Base-by-base conservation (phyloP, 768 basidiomycete species). In the Kwoniella botswanensis region DNA sequence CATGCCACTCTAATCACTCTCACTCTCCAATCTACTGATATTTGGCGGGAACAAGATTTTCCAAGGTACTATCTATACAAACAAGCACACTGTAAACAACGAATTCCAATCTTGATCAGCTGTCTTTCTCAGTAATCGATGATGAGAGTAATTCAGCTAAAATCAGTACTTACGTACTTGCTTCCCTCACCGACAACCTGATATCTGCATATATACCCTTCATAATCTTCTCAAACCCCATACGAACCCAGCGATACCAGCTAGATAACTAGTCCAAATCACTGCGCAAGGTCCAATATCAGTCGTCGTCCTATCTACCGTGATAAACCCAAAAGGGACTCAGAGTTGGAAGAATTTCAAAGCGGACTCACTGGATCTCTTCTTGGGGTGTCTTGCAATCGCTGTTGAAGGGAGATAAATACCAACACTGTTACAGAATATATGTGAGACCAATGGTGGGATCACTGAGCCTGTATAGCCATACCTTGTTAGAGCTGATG, bases 401-500 rank as follows among this genome's bases (percentile, higher is more conserved):
- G 94, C 93, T 41, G 85, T 83, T 0, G 73, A 78, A 26, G 91
- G 87, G 63, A 89, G 87, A 2, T 96, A 97, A 35, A 98, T 77
- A 0, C 95, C 95, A 93, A 98, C 95, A 61, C 92, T 82, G 79
- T 99, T 99, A 86, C 97, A 98, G 80, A 94, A 96, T 0, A 91
- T 84, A 79, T 99, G 97, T 0, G 93, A 89, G 10, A 87, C 83
- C 65, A 94, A 87, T 2, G 94, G 86, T 1, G 94, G 91, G 41
- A 91, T 82, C 69, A 98, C 84, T 4, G 93, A 94, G 17, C 82
- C 83, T 85, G 71, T 5, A 2, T 11, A 53, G 18, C 44, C 44
- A 46, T 18, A 18, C 44, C 13, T 44, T 66, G 44, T 13, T 9
- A 46, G 13, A 46, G 44, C 44, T 46, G 44, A 46, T 46, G 44